Evolutionary conservation across 306 rosid genomes (phyloP).

Genomic region (Cajanus cajan): DNA sequence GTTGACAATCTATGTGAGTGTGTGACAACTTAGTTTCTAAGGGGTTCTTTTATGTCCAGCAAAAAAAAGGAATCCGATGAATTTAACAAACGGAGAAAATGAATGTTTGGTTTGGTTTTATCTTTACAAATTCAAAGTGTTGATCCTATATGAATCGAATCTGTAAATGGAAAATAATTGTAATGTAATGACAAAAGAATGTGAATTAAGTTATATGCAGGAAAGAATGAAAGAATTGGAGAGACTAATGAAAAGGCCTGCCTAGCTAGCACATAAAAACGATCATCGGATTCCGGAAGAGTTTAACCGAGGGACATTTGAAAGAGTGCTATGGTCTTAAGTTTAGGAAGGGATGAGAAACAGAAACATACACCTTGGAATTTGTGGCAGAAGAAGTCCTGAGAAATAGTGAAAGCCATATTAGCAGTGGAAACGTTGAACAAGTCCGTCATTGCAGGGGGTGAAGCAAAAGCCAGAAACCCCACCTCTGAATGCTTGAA

Average conservation of each 20-base stretch:
- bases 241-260: constrained; percentile 39
- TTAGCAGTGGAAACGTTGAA: constrained; percentile 58
- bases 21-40: constrained; percentile 29
- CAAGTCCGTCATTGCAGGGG: constrained; percentile 50
- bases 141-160: constrained; percentile 55
- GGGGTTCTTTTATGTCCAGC: background rate
- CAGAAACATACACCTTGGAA: constrained; percentile 66
- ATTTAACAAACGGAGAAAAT: constrained; percentile 36
- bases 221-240: constrained; percentile 79
- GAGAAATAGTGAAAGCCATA: constrained; percentile 57
- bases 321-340: constrained; percentile 32
- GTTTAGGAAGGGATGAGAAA: constrained; percentile 46
- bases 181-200: constrained; percentile 37
- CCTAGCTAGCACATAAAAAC: constrained; percentile 41
- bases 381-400: constrained; percentile 44
- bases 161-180: background rate
- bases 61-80: constrained; percentile 85
- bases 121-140: constrained; percentile 48
- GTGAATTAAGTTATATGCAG: constrained; percentile 34
- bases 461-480: constrained; percentile 37
- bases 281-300: constrained; percentile 97
- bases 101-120: constrained; percentile 17
- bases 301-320: constrained; percentile 63
- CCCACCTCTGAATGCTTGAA: constrained; percentile 33
- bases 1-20: constrained; percentile 54